Percentiles rank a stretch among this genome's conserved stretches.
phyloP scores from a whole-genome alignment of 768 basidiomycete genomes.

The Termitomyces sp. region DNA sequence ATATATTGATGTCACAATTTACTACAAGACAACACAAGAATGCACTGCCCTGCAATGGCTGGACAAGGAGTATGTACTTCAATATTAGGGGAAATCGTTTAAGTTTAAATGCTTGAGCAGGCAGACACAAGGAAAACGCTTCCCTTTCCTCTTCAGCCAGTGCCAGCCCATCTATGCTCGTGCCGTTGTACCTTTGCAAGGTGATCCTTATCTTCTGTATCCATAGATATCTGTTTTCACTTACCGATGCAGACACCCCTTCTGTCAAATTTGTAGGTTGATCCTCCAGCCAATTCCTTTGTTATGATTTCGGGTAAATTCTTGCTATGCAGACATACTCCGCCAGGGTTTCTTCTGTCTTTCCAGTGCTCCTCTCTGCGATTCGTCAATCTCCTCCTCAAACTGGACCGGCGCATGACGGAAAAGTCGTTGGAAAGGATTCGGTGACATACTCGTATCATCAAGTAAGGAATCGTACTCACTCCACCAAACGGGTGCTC shows the following conservation, averaged over 20 bases:
- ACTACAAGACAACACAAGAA: conserved; percentile 67
- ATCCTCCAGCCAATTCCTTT: conserved; percentile 11
- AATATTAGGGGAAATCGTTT: not conserved
- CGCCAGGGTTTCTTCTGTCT: conserved; percentile 69
- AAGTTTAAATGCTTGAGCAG: conserved; percentile 17
- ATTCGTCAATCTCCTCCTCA: conserved; percentile 71
- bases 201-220: conserved; percentile 21
- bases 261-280: conserved; percentile 68
- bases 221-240: not conserved
- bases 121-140: conserved; percentile 80
- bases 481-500: not conserved
- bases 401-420: conserved; percentile 64
- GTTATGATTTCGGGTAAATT: not conserved
- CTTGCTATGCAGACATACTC: conserved; percentile 58
- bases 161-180: conserved; percentile 91
- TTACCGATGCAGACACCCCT: conserved; percentile 57
- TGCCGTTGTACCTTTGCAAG: conserved; percentile 74
- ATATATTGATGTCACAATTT: conserved; percentile 47
- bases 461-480: conserved; percentile 49
- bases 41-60: conserved; percentile 87
- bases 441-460: conserved; percentile 68
- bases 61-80: conserved; percentile 55
- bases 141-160: conserved; percentile 89
- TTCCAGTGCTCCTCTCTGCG: conserved; percentile 86
- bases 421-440: conserved; percentile 71